Percentiles rank a stretch among this genome's conserved stretches.
Conservation (phyloP, 352 stramenopile species). For the Globisporangium mamillatum region DNA sequence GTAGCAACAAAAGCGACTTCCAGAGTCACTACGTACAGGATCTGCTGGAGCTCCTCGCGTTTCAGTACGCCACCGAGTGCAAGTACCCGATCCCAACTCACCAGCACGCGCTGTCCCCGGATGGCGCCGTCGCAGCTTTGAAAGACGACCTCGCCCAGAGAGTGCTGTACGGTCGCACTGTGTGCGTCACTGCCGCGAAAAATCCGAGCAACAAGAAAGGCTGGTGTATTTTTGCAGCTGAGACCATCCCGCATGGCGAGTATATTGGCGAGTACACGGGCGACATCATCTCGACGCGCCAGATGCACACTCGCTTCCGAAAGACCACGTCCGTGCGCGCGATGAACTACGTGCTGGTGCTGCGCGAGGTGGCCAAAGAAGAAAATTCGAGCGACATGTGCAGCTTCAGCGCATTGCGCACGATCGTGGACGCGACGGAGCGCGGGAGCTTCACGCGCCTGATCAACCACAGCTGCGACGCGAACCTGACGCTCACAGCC, state of each 20-base stretch:
- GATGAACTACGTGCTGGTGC: conserved; percentile 55
- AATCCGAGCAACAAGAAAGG: conserved; percentile 27
- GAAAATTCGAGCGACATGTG: background rate
- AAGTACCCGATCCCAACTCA: conserved; percentile 21
- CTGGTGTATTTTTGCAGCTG: conserved; percentile 38
- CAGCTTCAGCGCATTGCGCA: conserved; percentile 35
- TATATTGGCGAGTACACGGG: conserved; percentile 68
- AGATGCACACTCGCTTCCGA: conserved; percentile 36
- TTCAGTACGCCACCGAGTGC: conserved; percentile 32
- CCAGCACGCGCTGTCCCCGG: conserved; percentile 24
- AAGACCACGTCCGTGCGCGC: conserved; percentile 21
- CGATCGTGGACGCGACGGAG: conserved; percentile 54
- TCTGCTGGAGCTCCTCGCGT: conserved; percentile 24
- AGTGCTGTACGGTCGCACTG: conserved; percentile 25
- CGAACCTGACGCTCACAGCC: conserved; percentile 44
- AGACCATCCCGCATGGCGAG: conserved; percentile 29
- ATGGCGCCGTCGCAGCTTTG: conserved; percentile 20
- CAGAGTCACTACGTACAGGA: background rate
- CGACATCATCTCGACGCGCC: conserved; percentile 44
- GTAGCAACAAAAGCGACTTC: background rate
- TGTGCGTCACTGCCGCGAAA: conserved; percentile 28
- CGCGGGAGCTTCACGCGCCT: conserved; percentile 64
- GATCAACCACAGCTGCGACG: conserved; percentile 67
- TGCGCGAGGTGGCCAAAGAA: conserved; percentile 30
- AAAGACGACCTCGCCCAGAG: conserved; percentile 21